Conservation (phyloP, 73 alveolate genomes). For the Paramecium sonneborni region DNA sequence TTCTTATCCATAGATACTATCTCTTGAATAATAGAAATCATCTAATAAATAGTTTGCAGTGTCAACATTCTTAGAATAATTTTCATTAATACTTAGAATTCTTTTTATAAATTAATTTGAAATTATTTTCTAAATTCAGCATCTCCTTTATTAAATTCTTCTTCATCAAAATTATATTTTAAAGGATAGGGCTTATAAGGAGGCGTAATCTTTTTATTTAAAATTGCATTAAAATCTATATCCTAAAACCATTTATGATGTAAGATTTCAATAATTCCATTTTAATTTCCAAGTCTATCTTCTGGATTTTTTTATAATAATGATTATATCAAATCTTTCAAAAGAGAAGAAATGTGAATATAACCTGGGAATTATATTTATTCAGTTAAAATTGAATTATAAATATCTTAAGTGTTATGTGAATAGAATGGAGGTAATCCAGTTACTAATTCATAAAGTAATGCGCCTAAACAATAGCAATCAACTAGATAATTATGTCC, state of each 20-base stretch:
- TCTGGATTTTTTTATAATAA: slow-evolving; percentile 84
- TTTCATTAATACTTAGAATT: not conserved
- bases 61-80: not conserved
- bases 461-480: slow-evolving; percentile 74
- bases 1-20: not conserved
- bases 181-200: slow-evolving; percentile 62
- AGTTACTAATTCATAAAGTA: slow-evolving; percentile 74
- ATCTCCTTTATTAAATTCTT: slow-evolving; percentile 65
- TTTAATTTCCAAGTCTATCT: slow-evolving; percentile 82
- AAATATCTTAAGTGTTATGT: slow-evolving; percentile 62
- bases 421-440: slow-evolving; percentile 76
- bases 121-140: slow-evolving; percentile 61
- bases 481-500: slow-evolving; percentile 74
- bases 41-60: not conserved
- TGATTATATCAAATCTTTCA: slow-evolving; percentile 74
- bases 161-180: slow-evolving; percentile 67
- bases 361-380: slow-evolving; percentile 52
- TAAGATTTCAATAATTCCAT: slow-evolving; percentile 65
- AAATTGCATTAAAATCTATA: slow-evolving; percentile 43
- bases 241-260: slow-evolving; percentile 64
- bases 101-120: not conserved
- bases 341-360: slow-evolving; percentile 58
- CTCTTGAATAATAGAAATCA: not conserved
- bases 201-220: slow-evolving; percentile 20
- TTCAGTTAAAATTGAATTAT: slow-evolving; percentile 65